Evolutionary conservation across 73 alveolate genomes (phyloP).

Genomic region (Effrenium voratum): DNA sequence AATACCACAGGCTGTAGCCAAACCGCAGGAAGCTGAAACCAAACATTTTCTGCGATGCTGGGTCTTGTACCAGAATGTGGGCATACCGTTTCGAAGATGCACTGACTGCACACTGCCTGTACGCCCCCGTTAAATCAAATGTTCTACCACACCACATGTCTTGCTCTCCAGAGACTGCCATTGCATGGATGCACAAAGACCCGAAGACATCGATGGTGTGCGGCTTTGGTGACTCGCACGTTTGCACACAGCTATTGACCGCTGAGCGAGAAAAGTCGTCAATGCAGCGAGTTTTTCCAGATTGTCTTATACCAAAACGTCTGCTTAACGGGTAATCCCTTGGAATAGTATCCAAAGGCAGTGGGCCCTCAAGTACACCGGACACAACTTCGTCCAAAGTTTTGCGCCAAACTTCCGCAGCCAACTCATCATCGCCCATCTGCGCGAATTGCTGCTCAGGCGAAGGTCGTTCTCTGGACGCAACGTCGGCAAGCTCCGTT

Average conservation of each 20-base stretch:
- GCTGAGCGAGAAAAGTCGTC: not conserved
- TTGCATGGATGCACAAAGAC: not conserved
- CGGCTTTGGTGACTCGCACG: not conserved
- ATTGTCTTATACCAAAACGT: not conserved
- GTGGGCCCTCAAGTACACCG: not conserved
- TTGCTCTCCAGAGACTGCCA: not conserved
- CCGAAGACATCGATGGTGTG: constrained; percentile 22
- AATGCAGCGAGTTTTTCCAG: not conserved
- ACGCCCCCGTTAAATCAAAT: not conserved
- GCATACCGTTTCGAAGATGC: not conserved
- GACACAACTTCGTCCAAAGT: not conserved
- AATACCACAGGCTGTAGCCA: not conserved
- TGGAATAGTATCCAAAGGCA: not conserved
- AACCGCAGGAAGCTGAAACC: not conserved
- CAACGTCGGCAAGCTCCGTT: not conserved
- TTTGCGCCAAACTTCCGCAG: not conserved
- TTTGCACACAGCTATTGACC: not conserved
- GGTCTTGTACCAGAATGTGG: not conserved
- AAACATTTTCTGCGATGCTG: not conserved
- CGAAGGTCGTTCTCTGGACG: not conserved
- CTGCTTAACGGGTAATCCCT: not conserved
- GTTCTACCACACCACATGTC: not conserved
- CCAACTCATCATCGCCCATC: not conserved
- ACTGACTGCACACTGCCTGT: not conserved
- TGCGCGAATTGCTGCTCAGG: no score